Percentiles rank a stretch among this genome's conserved stretches.
Conservation (phyloP, 441 rosid species). For the Mallotus repandus region DNA sequence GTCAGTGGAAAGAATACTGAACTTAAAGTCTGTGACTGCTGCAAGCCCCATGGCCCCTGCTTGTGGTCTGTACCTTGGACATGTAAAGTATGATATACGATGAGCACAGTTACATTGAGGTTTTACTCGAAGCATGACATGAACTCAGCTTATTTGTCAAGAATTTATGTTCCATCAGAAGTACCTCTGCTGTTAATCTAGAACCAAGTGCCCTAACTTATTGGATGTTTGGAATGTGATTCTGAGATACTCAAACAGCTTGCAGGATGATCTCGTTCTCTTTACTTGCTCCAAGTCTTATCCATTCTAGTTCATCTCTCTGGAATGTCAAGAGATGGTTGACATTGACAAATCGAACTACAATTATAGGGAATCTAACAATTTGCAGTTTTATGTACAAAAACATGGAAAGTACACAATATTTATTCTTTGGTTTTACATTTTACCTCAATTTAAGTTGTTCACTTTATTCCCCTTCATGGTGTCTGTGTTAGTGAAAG, state of each 20-base stretch:
- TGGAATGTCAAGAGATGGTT: no score
- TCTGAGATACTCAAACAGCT: neutral
- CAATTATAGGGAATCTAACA: no score
- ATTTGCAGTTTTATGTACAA: neutral
- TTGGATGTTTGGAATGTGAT: neutral
- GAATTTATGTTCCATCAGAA: neutral
- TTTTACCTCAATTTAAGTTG: no score
- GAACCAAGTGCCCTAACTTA: neutral
- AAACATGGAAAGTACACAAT: neutral
- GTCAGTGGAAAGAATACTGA: constrained; percentile 68
- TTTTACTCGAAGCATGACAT: neutral
- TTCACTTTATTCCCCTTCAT: no score
- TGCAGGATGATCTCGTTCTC: neutral
- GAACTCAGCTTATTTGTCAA: neutral
- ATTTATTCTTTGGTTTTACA: neutral
- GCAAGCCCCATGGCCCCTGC: constrained; percentile 96
- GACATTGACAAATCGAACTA: neutral
- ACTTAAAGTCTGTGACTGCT: constrained; percentile 67
- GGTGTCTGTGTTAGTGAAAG: no score
- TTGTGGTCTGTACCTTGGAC: constrained; percentile 76
- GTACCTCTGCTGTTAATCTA: neutral
- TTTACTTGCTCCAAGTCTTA: neutral
- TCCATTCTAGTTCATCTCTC: neutral
- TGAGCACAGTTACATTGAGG: constrained; percentile 12
- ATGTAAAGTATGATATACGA: constrained; percentile 72